Evolutionary conservation across 2,329 filamentous ascomycete genomes (phyloP), one percentile per base, ranked within the genome.

Genomic region (Alternaria sp.): DNA sequence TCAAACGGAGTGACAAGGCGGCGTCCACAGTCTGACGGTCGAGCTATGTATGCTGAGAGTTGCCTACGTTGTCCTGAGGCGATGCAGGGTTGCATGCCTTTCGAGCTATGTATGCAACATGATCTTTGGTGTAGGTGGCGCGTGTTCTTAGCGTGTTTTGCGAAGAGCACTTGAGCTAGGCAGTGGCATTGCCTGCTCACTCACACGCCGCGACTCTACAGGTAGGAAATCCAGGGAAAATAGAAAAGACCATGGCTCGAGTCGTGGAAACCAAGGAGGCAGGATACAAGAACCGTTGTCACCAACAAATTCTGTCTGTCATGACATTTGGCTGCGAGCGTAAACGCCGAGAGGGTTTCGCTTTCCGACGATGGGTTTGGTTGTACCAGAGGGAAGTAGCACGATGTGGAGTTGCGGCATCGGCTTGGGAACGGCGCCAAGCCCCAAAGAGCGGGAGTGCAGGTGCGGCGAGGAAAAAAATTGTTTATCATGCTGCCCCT

Each of bases 401-500:
- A 56, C 36, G 25, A n/a, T 51, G 58, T 60, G 59, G 59, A 43
- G 59, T 53, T 54, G 48, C 48, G 18, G 25, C 40, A 28, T 53
- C 48, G 49, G 59, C 41, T n/a, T 38, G 38, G 30, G 32, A 51
- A 20, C 9, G 38, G 38, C 50, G 63, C 63, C 63, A 65, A 65
- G 63, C 40, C 18, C 27, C 41, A 57, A 51, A 55, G 49, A 22
- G 54, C 60, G 57, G 59, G 48, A 51, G 41, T 18, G 57, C 46
- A 52, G 43, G 57, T 56, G 63, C 57, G 51, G 57, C 62, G 58
- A 57, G 41, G 30, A 67, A 72, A 72, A 69, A 65, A 60, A 60
- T 64, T 67, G 64, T 57, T 66, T 65, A 66, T 64, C 60, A 67
- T 61, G 60, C 62, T 63, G 54, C 63, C 57, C 57, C 53, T 48